Evolutionary conservation across 2,329 filamentous ascomycete species (phyloP).

Genomic region (Juglanconis sp.): DNA sequence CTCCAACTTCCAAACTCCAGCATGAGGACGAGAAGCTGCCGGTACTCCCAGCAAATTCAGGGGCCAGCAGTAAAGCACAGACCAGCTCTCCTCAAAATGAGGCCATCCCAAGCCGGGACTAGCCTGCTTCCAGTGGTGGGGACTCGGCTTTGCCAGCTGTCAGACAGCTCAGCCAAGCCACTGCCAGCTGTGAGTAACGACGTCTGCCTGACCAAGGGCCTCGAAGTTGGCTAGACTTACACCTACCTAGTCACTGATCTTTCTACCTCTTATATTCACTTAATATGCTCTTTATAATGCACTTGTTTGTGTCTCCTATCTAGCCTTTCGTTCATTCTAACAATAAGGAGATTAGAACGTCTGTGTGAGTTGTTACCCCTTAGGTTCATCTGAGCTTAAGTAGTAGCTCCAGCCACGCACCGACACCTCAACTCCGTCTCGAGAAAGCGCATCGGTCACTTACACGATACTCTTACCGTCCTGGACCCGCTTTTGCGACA

Average conservation of each 20-base stretch:
- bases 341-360: no score
- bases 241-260: not conserved
- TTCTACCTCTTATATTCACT: not conserved
- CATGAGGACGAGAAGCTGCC: not conserved
- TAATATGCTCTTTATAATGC: no score
- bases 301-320: no score
- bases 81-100: not conserved
- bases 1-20: not conserved
- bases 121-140: not conserved
- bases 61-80: constrained; percentile 1
- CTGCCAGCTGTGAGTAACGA: constrained; percentile 2
- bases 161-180: not conserved
- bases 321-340: no score
- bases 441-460: not conserved
- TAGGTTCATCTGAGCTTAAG: no score
- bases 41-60: not conserved
- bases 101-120: not conserved
- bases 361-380: no score
- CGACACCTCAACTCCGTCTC: not conserved
- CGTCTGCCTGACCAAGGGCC: not conserved
- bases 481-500: constrained; percentile 12
- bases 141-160: not conserved
- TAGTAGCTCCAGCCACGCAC: no score
- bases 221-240: not conserved
- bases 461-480: constrained; percentile 4